Evolutionary conservation across 116 monocot species (phyloP), one percentile per base, ranked within the genome.

Genomic region (Iris pallida): DNA sequence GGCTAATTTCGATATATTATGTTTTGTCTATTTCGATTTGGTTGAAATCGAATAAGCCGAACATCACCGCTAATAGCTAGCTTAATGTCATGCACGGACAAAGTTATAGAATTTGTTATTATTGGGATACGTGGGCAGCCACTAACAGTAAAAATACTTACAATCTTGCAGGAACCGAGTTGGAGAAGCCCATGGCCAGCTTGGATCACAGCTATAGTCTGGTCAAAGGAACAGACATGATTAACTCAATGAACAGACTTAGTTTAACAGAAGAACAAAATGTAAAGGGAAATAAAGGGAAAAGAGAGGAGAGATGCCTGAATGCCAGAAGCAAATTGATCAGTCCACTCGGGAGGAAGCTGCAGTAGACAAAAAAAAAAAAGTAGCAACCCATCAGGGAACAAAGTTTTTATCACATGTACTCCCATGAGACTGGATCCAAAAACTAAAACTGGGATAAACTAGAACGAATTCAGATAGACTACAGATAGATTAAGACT

Each of bases 311-410:
- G 48, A 42, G 47, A 15, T 79, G 65, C 92, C 86, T 93, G 88
- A 63, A 93, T 93, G 43, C 93, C 93, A 41, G 85, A 91, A 30
- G 84, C 84, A 82, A 96, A 96, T 59, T 96, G 96, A 67, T 96
- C 95, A 56, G 91, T 91, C 95, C 95, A 96, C 59, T 96, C 96
- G 12, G 96, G 82, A 68, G 93, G 93, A 68, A 93, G 89, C 93
- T 93, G 84, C 68, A 86, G 47, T 41, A 61, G 16, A 79, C 13
- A 10, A 4, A 20, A 63, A 59, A 44, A 30, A 7, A 60, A 8
- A 62, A 20, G 7, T 45, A 47, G 5, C 11, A 14, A 64, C 4
- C 8, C 20, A 19, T 14, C 6, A 66, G 53, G 53, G 0, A 19
- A 40, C 8, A 53, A 66, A 51, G 18, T 41, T 66, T 13, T 6